Conservation (phyloP, 2,329 filamentous ascomycete genomes). For the Trichoderma sp. region DNA sequence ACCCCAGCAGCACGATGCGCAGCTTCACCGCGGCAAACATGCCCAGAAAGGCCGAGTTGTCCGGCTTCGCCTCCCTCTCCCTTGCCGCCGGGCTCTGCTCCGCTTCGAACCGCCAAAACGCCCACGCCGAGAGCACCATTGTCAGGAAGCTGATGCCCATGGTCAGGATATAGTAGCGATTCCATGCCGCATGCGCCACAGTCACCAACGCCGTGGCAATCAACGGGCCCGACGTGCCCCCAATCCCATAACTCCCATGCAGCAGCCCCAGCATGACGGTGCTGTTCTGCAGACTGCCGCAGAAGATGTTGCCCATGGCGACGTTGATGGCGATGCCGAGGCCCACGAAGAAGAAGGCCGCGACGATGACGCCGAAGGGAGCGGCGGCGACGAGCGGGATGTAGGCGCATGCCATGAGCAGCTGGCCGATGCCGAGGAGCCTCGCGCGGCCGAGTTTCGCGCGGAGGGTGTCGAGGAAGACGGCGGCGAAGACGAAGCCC, state of each 20-base stretch:
- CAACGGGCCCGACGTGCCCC: constrained; percentile 65
- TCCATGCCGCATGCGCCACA: constrained; percentile 57
- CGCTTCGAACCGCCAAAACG: constrained; percentile 67
- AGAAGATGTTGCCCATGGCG: constrained; percentile 58
- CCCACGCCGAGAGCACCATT: constrained; percentile 58
- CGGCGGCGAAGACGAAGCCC: constrained; percentile 72
- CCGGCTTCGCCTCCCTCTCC: constrained; percentile 23
- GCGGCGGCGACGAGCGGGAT: constrained; percentile 63
- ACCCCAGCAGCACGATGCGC: constrained; percentile 67
- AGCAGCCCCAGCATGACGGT: constrained; percentile 58
- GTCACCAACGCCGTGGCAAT: constrained; percentile 72
- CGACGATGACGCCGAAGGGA: constrained; percentile 65
- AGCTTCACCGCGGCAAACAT: constrained; percentile 49
- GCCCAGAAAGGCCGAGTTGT: constrained; percentile 34
- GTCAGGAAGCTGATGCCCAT: constrained; percentile 57
- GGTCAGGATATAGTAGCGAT: constrained; percentile 67
- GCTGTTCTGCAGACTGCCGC: constrained; percentile 50
- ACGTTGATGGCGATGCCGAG: constrained; percentile 55
- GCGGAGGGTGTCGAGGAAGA: constrained; percentile 63
- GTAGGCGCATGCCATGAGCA: constrained; percentile 58
- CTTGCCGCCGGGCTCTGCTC: constrained; percentile 47
- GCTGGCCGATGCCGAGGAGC: constrained; percentile 57
- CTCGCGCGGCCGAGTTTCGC: constrained; percentile 62
- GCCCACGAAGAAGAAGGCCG: constrained; percentile 66
- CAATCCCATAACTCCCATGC: constrained; percentile 66